Evolutionary conservation across 176 grass and related monocot genomes (phyloP), one percentile per base, ranked within the genome.

Genomic region (Triticum monococcum): DNA sequence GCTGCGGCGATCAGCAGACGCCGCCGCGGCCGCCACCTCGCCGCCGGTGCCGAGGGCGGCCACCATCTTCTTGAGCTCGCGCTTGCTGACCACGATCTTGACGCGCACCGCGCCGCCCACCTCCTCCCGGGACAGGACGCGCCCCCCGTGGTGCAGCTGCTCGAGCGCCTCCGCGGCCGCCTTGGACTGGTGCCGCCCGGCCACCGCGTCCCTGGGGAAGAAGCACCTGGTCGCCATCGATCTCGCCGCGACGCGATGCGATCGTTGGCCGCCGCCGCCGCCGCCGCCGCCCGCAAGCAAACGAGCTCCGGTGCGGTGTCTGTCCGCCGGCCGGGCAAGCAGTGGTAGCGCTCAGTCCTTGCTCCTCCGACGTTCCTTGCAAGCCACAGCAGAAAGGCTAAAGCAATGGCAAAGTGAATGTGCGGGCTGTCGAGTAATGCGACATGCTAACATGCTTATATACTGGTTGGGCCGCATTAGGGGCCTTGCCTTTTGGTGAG

Each of bases 81-180:
- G 87, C 89, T 95, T 97, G 90, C 90, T 95, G 70, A 97, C 86
- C 12, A 97, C 91, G 73, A 97, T 91, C 86, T 97, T 97, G 78
- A 97, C 86, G 20, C 92, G 92, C 62, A 95, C 92, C 63, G 89
- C 95, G 63, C 95, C 85, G 35, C 91, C 89, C 0, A 91, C 82
- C 2, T 95, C 92, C 91, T 95, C 95, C 28, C 72, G 65, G 5
- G 90, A 92, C 63, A 91, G 70, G 12, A 96, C 85, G 72, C 78
- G 91, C 4, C 87, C 84, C 5, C 79, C 85, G 84, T 91, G 74
- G 81, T 87, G 85, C 46, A 93, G 89, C 87, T 83, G 75, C 77
- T 97, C 77, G 17, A 92, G 88, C 8, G 78, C 86, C 74, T 73
- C 79, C 40, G 68, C 84, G 28, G 85, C 68, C 10, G 75, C 89